phyloP scores from a whole-genome alignment of 176 grass and related monocot species.

The Phoenix dactylifera region DNA sequence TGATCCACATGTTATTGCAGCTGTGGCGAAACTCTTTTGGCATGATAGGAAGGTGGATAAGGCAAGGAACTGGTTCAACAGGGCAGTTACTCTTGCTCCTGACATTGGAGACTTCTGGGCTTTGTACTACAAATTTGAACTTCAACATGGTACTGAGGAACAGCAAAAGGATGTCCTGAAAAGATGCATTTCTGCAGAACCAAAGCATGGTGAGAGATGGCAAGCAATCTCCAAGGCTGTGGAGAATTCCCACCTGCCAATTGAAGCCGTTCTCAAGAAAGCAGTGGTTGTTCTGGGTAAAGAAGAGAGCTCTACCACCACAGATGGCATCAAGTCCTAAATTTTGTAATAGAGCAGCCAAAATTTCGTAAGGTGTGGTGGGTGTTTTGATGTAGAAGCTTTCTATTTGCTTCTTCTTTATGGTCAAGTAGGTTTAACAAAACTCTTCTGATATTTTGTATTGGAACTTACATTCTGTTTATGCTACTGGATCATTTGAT shows the following conservation, averaged over 20 bases:
- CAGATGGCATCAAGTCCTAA: constrained; percentile 31
- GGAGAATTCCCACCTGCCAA: constrained; percentile 64
- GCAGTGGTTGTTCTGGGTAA: constrained; percentile 51
- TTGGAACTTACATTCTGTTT: too few relatives aligned
- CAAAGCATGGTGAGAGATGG: constrained; percentile 86
- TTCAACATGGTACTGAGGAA: constrained; percentile 66
- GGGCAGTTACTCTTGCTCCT: constrained; percentile 73
- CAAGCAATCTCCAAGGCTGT: constrained; percentile 77
- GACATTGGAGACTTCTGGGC: constrained; percentile 85
- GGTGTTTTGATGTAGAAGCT: neutral
- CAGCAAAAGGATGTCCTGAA: constrained; percentile 66
- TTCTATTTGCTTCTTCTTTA: too few relatives aligned
- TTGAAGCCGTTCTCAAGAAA: constrained; percentile 73
- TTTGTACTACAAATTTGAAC: constrained; percentile 79
- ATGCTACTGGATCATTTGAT: too few relatives aligned
- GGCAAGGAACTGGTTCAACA: constrained; percentile 79
- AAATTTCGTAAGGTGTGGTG: constrained; percentile 14
- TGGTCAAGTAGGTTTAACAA: too few relatives aligned
- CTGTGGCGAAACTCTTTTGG: constrained; percentile 88
- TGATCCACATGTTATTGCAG: constrained; percentile 74
- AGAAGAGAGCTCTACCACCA: constrained; percentile 54
- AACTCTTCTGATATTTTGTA: too few relatives aligned
- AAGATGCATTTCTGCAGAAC: constrained; percentile 66
- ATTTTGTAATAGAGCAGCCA: neutral
- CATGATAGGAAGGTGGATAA: constrained; percentile 83